Base-by-base conservation (phyloP, 179 eudicot genomes). In the Spinacia oleracea region DNA sequence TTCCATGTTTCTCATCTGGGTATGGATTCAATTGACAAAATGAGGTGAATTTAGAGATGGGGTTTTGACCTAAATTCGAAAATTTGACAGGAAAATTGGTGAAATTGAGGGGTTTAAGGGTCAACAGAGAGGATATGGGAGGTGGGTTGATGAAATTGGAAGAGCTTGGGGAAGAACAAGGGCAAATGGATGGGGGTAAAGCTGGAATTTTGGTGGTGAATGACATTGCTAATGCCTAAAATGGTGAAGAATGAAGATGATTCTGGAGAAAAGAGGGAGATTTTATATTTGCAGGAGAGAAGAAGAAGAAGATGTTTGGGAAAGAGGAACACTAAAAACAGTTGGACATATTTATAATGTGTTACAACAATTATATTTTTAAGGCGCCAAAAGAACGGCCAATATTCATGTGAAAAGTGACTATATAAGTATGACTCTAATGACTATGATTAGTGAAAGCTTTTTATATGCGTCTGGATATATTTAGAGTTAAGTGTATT, bases 1-100 rank as follows among this genome's bases (percentile, higher is more conserved):
- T 35, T 59, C 73, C 56, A 18, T 68, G 67, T 6, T 60, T 35
- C n/a, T 48, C 80, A 77, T 67, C 71, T 81, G 80, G 86, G 79
- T 77, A 43, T 79, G 69, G 50, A 34, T 62, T 77, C 1, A 62
- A 32, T 42, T 74, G 48, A 1, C 68, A 59, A 78, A 78, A 78
- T 53, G 27, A 9, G 15, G 12, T 55, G 58, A 64, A 43, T 68
- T 50, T 69, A n/a, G 70, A 27, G 70, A 3, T 66, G 51, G 77
- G 42, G 7, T 18, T 78, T 42, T 68, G 70, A 29, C 11, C 31
- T 50, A 55, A 42, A 69, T 68, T 78, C 2, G 72, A 9, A 45
- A 50, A 20, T 60, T 78, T 78, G 12, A 48, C 9, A 45, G 70
- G 32, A 8, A 64, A 78, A 73, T 67, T 50, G 23, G 40, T 25